phyloP scores from a whole-genome alignment of 257 asterid species.

The Nicotiana sylvestris region DNA sequence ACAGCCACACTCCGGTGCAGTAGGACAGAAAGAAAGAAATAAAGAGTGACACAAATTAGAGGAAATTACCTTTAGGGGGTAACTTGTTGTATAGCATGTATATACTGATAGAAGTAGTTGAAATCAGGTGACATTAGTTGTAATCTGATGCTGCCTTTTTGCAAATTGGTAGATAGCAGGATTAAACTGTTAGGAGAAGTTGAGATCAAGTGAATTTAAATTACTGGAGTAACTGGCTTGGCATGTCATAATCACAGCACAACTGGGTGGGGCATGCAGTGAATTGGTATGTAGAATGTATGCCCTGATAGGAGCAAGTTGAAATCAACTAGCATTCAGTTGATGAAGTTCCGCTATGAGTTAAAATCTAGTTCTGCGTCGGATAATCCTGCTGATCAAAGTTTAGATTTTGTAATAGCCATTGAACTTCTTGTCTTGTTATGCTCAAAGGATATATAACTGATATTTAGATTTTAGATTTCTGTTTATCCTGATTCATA shows the following conservation, averaged over 20 bases:
- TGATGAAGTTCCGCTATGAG: neutral
- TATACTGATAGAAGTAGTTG: neutral
- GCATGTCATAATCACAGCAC: neutral
- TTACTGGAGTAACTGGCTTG: neutral
- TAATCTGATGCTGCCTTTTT: neutral
- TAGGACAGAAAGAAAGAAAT: constrained; percentile 3
- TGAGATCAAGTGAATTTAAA: neutral
- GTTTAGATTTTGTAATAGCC: neutral
- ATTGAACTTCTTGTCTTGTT: neutral
- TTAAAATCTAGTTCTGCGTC: neutral
- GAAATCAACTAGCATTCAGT: neutral
- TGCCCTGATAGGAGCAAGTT: neutral
- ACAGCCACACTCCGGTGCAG: neutral
- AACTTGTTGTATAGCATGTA: neutral
- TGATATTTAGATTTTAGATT: neutral
- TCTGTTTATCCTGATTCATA: neutral
- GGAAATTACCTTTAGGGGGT: neutral
- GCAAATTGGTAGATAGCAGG: neutral
- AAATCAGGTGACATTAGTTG: neutral
- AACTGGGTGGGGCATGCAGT: constrained; percentile 3
- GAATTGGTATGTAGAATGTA: neutral
- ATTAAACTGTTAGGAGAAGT: neutral
- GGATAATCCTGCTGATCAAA: neutral
- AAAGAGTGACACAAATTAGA: neutral
- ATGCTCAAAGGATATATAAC: neutral